Base-by-base conservation (phyloP, 208 protist genomes). In the Ichthyophonus hoferi region DNA sequence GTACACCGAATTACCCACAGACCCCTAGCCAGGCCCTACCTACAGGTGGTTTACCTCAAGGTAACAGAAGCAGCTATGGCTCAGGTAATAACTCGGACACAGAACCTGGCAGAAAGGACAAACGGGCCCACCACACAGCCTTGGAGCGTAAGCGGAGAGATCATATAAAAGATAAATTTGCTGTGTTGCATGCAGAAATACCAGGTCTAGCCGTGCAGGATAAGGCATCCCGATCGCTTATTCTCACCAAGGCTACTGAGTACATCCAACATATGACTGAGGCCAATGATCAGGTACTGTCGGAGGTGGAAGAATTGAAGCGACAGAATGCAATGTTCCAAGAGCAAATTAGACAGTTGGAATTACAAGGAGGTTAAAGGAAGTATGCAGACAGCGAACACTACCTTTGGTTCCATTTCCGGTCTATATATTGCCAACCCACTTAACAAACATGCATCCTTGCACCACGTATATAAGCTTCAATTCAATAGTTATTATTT, bases 131-230 rank as follows among this genome's bases (percentile, higher is more conserved):
- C 38, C 81, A 85, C 40, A 85, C 81, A 42, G 81, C 81, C 14
- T 58, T 85, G 17, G 81, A 85, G 39, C 7, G 81, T 7, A 85
- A 85, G 40, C 35, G 81, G 12, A 3, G 81, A 3, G 81, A 85
- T 58, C 81, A 85, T 37, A 85, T 85, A 14, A 85, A 85, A 85
- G 81, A 85, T 50, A 85, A 85, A 58, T 85, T 85, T 85, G 81
- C 81, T n/a, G 81, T 85, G 39, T 38, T 85, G 39, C 81, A 85
- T 37, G 39, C 24, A 42, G 81, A 85, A 50, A 38, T 85, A 17
- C 81, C 81, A 17, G 81, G 81, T n/a, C 38, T 85, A 38, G 12
- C 24, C 12, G 39, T 42, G 39, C 24, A 85, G 3, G 81, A 85
- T 42, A 85, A 85, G 0, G 81, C 38, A 31, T 85, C 81, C 12